Percentiles rank a stretch among this genome's conserved stretches.
phyloP scores from a whole-genome alignment of 1,284 basidiomycete species.

The Melampsora larici-populina region DNA sequence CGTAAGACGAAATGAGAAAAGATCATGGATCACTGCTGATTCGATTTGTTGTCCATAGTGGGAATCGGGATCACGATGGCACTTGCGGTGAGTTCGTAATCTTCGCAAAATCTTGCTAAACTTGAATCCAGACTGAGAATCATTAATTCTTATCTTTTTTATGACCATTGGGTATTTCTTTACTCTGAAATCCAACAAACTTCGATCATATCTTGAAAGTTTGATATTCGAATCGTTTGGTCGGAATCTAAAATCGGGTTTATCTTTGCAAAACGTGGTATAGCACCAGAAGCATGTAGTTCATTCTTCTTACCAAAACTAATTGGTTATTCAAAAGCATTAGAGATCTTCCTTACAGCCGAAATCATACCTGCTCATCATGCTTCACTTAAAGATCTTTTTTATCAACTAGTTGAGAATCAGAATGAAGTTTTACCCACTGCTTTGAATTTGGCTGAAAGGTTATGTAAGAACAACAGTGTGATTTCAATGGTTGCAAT shows the following conservation, averaged over 20 bases:
- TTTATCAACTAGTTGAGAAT: slow-evolving; percentile 44
- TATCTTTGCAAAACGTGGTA: slow-evolving; percentile 49
- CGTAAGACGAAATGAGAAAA: no score
- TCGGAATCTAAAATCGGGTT: slow-evolving; percentile 48
- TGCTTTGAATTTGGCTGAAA: slow-evolving; percentile 46
- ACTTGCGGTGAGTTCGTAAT: slow-evolving; percentile 9
- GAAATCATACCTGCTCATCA: slow-evolving; percentile 45
- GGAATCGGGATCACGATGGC: slow-evolving; percentile 50
- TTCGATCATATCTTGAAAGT: neutral
- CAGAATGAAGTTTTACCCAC: slow-evolving; percentile 45
- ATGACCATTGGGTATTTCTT: no score
- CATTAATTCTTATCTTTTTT: no score
- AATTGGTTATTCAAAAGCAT: slow-evolving; percentile 47
- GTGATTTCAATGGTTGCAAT: slow-evolving; percentile 48
- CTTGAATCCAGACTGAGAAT: no score
- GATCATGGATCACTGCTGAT: no score
- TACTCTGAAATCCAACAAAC: no score
- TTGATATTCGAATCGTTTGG: slow-evolving; percentile 46
- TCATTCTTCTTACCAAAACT: slow-evolving; percentile 47
- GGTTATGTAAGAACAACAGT: slow-evolving; percentile 46
- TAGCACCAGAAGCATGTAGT: slow-evolving; percentile 48
- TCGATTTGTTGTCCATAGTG: neutral
- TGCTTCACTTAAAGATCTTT: slow-evolving; percentile 39
- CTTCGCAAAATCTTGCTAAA: no score
- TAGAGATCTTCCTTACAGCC: slow-evolving; percentile 48